Evolutionary conservation across 1,284 basidiomycete genomes (phyloP), one percentile per base, ranked within the genome.

Genomic region (Irpex sp.): DNA sequence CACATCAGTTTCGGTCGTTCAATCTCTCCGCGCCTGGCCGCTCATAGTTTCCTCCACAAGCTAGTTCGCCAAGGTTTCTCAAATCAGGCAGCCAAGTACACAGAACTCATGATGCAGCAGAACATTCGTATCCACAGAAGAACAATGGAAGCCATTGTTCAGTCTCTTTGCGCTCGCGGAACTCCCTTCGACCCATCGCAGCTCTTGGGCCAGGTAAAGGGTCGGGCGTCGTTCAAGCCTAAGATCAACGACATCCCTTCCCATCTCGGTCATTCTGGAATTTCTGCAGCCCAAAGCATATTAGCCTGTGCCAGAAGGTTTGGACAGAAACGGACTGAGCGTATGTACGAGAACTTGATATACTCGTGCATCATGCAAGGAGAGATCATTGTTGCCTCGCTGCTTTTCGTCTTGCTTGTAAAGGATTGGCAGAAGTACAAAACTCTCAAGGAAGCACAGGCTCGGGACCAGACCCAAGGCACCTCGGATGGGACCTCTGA

Each of bases 281-380:
- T 82, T 1, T 79, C 79, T 8, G 77, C 82, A 33, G 86, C 88
- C 0, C 63, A 90, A 15, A 71, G 76, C 26, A 78, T 92, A 2
- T 71, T 90, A 17, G 69, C 77, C 49, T 73, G 77, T 3, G 88
- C 88, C 0, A 80, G 83, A n/a, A 74, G 79, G 39, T 80, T 83
- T 51, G 79, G 83, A 31, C 82, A 84, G 55, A 75, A 79, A 33
- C 81, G 85, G 46, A 83, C 85, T 4, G 76, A 81, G 26, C 75
- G 78, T 31, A 86, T 90, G 79, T 90, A 87, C 69, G 79, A 81
- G 49, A 77, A 79, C 2, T 72, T 90, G 50, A 79, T 93, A 66
- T 78, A 81, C 2, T 80, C 87, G 5, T 89, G 87, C 65, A 74
- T 93, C 9, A 72, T 91, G 53, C 89, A 93, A 58, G 89, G 90